Conservation (phyloP, 2,329 filamentous ascomycete species). For the Neofusicoccum parvum region DNA sequence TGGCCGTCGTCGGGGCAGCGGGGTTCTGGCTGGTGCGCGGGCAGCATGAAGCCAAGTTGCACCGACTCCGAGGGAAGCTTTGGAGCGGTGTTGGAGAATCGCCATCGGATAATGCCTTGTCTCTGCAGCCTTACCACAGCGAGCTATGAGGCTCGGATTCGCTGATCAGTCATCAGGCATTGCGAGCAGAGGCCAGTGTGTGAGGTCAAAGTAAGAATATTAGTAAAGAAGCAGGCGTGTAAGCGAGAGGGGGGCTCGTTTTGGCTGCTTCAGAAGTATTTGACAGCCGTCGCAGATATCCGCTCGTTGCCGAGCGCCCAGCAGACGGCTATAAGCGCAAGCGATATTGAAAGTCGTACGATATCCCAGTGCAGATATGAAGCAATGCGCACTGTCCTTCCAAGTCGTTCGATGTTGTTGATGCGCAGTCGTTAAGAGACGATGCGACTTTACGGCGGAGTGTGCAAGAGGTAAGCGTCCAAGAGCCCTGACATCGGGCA, state of each 20-base stretch:
- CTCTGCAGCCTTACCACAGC: too few relatives aligned
- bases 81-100: background rate
- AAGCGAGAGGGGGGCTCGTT: background rate
- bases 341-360: background rate
- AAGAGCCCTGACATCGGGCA: too few relatives aligned
- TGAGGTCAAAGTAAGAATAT: background rate
- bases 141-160: background rate
- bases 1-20: too few relatives aligned
- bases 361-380: background rate
- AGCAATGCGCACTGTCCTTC: background rate
- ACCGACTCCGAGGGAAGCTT: background rate
- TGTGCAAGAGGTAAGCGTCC: background rate
- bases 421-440: too few relatives aligned
- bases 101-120: background rate
- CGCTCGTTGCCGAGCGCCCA: background rate
- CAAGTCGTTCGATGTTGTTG: background rate
- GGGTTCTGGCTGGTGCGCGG: too few relatives aligned
- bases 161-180: background rate
- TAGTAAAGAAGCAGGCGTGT: background rate
- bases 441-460: background rate
- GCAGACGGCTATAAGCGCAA: conserved; percentile 1
- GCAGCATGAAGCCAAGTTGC: background rate
- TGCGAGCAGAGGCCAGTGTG: background rate
- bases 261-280: conserved; percentile 4
- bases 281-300: background rate